These are phyloP conservation scores for Colletotrichum orchidophilum DNA, from an alignment of 2,329 filamentous ascomycete species.

Conservation along the genomic window DNA sequence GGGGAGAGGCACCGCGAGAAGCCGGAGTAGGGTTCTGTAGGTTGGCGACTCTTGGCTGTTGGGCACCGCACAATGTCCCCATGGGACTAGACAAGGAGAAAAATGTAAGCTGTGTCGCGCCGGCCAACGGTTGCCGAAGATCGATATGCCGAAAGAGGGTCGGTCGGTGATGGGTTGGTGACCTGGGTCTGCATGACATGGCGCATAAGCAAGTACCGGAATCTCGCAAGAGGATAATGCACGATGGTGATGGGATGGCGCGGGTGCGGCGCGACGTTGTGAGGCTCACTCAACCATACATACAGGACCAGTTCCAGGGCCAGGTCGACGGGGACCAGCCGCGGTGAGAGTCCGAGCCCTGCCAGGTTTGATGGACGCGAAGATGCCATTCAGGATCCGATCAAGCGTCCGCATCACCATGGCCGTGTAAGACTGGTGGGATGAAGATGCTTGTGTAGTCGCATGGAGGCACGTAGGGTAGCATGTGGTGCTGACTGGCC, in stretches of 20 bases:
- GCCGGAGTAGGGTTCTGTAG: neutral
- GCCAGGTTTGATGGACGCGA: neutral
- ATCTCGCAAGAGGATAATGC: constrained; percentile 7
- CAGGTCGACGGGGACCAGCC: neutral
- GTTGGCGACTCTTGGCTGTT: neutral
- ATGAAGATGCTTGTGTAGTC: neutral
- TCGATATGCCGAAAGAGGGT: constrained; percentile 15
- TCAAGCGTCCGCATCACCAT: neutral
- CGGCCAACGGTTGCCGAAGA: neutral
- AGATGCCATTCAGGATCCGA: neutral
- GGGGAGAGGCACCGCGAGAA: neutral
- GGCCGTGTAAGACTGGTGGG: neutral
- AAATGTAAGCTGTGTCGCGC: neutral
- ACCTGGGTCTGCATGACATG: constrained; percentile 18
- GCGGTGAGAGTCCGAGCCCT: neutral
- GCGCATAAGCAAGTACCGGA: constrained; percentile 24
- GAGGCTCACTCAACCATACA: constrained; percentile 3
- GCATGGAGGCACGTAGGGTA: neutral
- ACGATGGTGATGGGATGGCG: neutral
- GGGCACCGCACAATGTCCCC: neutral
- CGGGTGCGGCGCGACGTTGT: neutral
- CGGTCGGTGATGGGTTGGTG: neutral
- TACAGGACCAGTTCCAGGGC: neutral
- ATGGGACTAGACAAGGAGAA: neutral
- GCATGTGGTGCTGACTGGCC: neutral